These are phyloP conservation scores for Phytophthora uliginosa DNA, from an alignment of 352 stramenopile species.

Conservation along the genomic window DNA sequence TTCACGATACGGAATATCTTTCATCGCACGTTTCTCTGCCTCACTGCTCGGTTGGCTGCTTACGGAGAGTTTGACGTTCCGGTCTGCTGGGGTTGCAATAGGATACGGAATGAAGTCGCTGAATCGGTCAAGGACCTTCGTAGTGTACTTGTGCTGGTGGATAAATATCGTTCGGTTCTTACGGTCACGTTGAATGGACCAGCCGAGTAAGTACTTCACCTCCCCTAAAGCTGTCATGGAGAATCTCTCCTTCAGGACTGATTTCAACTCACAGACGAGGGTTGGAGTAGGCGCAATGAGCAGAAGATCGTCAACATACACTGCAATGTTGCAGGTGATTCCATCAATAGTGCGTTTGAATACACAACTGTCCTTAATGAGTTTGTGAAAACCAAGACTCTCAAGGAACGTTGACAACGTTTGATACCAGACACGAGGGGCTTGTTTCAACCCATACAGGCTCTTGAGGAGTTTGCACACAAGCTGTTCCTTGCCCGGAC, in stretches of 20 bases:
- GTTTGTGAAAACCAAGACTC: slow-evolving; percentile 13
- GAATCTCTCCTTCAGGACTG: slow-evolving; percentile 10
- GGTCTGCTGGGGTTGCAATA: slow-evolving; percentile 13
- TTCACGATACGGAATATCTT: slow-evolving; percentile 27
- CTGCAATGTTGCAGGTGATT: slow-evolving; percentile 20
- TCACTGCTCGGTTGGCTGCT: slow-evolving; percentile 10
- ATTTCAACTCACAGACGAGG: slow-evolving; percentile 16
- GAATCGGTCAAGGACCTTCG: slow-evolving; percentile 26
- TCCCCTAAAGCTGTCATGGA: slow-evolving; percentile 28
- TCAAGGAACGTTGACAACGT: slow-evolving; percentile 12
- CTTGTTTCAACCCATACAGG: slow-evolving; percentile 28
- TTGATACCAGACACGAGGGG: slow-evolving; percentile 8
- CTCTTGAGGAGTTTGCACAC: slow-evolving; percentile 26
- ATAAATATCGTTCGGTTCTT: slow-evolving; percentile 33
- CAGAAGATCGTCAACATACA: slow-evolving; percentile 24
- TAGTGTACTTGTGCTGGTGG: slow-evolving; percentile 29
- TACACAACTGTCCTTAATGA: slow-evolving; percentile 12
- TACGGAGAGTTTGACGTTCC: slow-evolving; percentile 18
- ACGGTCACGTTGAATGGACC: slow-evolving; percentile 19
- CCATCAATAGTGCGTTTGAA: slow-evolving; percentile 9
- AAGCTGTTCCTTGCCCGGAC: slow-evolving; percentile 10
- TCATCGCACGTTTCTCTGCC: slow-evolving; percentile 15
- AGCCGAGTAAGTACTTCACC: slow-evolving; percentile 24
- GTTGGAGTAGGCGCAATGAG: slow-evolving; percentile 14
- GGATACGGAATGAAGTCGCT: slow-evolving; percentile 15